Conservation (phyloP, 257 asterid genomes). For the Nicotiana attenuata region DNA sequence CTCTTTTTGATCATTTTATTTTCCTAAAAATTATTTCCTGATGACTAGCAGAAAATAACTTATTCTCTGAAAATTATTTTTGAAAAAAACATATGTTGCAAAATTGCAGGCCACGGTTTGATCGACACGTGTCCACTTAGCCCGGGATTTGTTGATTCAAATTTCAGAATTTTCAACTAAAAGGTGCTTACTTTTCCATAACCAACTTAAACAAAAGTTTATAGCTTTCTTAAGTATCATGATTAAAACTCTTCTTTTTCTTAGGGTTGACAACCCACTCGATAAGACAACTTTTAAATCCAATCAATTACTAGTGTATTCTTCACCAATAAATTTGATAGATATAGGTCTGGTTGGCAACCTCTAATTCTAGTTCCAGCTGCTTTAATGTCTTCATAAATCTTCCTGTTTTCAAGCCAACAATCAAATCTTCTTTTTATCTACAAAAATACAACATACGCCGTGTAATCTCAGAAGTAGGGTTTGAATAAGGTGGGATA, state of each 20-base stretch:
- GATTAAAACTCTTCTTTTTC: conserved; percentile 22
- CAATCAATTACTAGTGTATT: conserved; percentile 1
- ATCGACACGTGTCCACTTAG: conserved; percentile 1
- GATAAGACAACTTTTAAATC: conserved; percentile 25
- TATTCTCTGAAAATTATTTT: no score
- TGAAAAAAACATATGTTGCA: no score
- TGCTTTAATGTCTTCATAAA: no score
- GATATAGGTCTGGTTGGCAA: not conserved
- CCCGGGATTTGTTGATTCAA: conserved; percentile 11
- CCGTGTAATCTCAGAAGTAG: no score
- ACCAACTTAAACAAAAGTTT: conserved; percentile 15
- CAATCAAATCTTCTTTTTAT: no score
- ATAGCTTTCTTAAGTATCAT: conserved; percentile 27
- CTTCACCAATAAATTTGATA: conserved; percentile 3
- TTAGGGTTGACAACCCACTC: conserved; percentile 39
- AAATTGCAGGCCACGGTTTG: not conserved
- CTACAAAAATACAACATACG: no score
- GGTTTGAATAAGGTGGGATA: accelerated
- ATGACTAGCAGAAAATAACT: no score
- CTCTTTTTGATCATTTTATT: no score
- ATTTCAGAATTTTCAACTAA: conserved; percentile 6
- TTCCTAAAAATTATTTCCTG: no score
- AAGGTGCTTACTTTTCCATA: conserved; percentile 2
- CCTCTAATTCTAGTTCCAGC: not conserved
- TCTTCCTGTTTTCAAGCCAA: no score